These are phyloP conservation scores for Backusella tuberculispora DNA, from an alignment of 192 early-diverging fungal genomes.

Conservation along the genomic window DNA sequence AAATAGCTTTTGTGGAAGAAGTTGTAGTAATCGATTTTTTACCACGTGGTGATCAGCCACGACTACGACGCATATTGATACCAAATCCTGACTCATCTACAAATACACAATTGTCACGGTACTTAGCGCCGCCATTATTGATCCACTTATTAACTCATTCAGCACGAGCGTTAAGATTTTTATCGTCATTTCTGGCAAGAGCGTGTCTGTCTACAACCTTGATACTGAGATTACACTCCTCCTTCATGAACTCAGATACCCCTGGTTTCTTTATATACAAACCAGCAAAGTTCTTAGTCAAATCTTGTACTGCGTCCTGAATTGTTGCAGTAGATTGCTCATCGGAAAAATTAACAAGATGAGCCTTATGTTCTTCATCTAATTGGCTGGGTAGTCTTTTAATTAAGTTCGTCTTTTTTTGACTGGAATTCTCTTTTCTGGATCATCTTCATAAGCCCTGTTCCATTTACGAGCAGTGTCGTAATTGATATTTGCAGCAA, in stretches of 20 bases:
- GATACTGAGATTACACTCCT: neutral
- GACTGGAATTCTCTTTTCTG: neutral
- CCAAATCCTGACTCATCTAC: neutral
- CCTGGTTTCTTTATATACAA: no score
- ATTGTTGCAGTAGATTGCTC: slow-evolving; percentile 8
- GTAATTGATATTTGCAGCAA: neutral
- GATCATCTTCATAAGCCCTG: neutral
- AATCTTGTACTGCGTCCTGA: no score
- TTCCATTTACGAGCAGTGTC: slow-evolving; percentile 3
- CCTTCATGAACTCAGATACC: no score
- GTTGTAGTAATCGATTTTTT: no score
- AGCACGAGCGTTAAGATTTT: neutral
- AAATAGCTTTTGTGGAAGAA: neutral
- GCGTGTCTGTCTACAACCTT: neutral
- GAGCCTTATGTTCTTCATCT: no score
- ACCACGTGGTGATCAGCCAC: no score
- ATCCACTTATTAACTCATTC: slow-evolving; percentile 5
- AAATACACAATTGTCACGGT: neutral
- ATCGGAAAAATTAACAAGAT: neutral
- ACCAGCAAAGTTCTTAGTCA: no score
- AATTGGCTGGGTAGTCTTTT: no score
- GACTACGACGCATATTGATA: no score
- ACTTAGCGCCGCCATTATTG: neutral
- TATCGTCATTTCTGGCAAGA: slow-evolving; percentile 1
- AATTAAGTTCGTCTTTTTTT: neutral